A percentile compares a stretch with the other conserved stretches of the same genome.
These are phyloP conservation scores for Salix suchowensis DNA, from an alignment of 345 rosid species.

Conservation along the genomic window DNA sequence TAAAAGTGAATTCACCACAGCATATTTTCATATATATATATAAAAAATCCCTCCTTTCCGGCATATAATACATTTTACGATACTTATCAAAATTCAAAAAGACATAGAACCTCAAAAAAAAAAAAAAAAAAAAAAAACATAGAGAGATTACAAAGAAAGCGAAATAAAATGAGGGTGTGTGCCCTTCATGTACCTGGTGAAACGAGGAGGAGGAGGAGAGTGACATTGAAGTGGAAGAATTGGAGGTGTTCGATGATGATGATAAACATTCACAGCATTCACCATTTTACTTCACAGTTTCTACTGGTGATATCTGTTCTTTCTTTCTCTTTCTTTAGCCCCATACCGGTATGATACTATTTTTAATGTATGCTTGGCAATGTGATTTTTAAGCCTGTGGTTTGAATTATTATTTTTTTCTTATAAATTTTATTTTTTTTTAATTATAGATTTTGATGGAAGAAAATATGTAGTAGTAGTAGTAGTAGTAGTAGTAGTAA, in stretches of 20 bases:
- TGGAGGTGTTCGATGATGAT: constrained; percentile 16
- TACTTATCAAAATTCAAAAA: not conserved
- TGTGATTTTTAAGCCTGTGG: no score
- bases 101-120: not conserved
- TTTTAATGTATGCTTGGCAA: no score
- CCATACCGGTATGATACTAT: not conserved
- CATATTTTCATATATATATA: not conserved
- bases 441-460: no score
- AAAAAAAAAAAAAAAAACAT: not conserved
- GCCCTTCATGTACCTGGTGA: constrained; percentile 21
- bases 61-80: no score
- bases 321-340: not conserved
- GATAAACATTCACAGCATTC: constrained; percentile 4
- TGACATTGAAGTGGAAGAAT: constrained; percentile 25
- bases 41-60: no score
- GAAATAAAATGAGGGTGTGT: not conserved
- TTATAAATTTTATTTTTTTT: no score
- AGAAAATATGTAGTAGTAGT: no score
- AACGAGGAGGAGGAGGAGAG: constrained; percentile 23
- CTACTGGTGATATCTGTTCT: not conserved
- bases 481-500: no score
- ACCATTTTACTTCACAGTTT: constrained; percentile 24
- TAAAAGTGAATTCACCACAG: not conserved
- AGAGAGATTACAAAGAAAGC: not conserved
- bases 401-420: no score